Base-by-base conservation (phyloP, 192 early-diverging fungal species). In the Mortierella claussenii region DNA sequence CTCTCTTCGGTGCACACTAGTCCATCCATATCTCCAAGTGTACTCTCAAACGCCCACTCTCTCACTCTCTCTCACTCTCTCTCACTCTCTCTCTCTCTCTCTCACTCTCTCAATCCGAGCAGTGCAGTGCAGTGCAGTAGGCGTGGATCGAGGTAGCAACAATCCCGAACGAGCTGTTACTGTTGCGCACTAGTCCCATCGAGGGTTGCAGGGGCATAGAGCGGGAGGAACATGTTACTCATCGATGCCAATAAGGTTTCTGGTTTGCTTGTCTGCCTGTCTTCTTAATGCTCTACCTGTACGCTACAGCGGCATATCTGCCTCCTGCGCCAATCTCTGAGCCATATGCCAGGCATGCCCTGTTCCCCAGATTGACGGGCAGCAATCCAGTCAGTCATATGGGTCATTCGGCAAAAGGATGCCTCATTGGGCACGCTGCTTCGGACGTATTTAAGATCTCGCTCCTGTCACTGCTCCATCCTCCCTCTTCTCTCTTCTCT, bases 381-480 rank as follows among this genome's bases (percentile, higher is more conserved):
- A 40, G 37, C 13, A 40, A 40, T n/a, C n/a, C n/a, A 40, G 13
- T 40, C 37, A 40, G 37, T 40, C 37, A 40, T 7, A 40, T 13
- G 13, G 37, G 37, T 40, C 23, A 7, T 26, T 60, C 57, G 57
- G 57, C 30, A 48, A 30, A 48, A 33, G 57, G 26, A 44, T 60
- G 21, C 57, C 57, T 47, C 44, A 60, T 60, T 48, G 43, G 57
- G 57, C 44, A 28, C 46, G 28, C 57, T 47, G n/a, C 27, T 2
- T 27, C 42, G 15, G 17, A 3, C 28, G 11, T 18, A 4, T 31
- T 20, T 4, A 30, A 28, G 10, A 17, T 15, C n/a, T 11, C 47
- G 24, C 5, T 49, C 23, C 24, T 17, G 26, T 49, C 11, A 11
- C 20, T 26, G 12, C 47, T 9, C n/a, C 30, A 17, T 53, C 18